Evolutionary conservation across 331 rosid species (phyloP).

Genomic region (Malus hybrid): DNA sequence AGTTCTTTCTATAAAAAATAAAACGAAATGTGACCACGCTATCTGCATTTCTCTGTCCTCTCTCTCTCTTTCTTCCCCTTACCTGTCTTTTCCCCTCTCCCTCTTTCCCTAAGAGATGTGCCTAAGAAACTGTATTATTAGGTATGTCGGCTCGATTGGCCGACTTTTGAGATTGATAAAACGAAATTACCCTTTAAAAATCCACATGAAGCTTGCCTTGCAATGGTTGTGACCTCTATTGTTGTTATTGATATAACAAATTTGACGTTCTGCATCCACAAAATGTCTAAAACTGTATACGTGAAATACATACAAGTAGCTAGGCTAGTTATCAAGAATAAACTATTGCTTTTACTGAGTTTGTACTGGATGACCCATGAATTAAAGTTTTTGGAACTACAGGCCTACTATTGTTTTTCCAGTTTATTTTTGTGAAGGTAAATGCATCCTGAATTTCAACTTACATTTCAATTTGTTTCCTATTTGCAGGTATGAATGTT

Average conservation of each 20-base stretch:
- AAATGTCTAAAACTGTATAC: neutral
- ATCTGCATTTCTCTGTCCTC: neutral
- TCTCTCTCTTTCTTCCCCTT: neutral
- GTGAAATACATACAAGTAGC: neutral
- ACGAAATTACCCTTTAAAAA: neutral
- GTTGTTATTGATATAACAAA: neutral
- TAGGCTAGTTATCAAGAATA: neutral
- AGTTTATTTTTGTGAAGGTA: neutral
- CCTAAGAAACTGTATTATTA: neutral
- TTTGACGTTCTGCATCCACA: neutral
- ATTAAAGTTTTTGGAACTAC: neutral
- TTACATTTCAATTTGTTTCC: neutral
- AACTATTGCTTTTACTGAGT: neutral
- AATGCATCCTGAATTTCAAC: neutral
- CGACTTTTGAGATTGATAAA: neutral
- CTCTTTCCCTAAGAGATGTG: neutral
- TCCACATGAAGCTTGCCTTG: neutral
- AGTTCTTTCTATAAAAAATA: neutral
- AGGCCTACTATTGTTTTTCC: neutral
- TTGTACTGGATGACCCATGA: neutral
- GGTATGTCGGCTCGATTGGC: neutral
- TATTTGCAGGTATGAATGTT: constrained; percentile 54
- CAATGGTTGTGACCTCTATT: neutral
- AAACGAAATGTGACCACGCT: neutral
- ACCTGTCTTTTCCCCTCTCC: neutral